A percentile compares a stretch with the other conserved stretches of the same genome.
These are phyloP conservation scores for Cercospora sp. DNA, from an alignment of 2,329 filamentous ascomycete genomes.

Conservation along the genomic window DNA sequence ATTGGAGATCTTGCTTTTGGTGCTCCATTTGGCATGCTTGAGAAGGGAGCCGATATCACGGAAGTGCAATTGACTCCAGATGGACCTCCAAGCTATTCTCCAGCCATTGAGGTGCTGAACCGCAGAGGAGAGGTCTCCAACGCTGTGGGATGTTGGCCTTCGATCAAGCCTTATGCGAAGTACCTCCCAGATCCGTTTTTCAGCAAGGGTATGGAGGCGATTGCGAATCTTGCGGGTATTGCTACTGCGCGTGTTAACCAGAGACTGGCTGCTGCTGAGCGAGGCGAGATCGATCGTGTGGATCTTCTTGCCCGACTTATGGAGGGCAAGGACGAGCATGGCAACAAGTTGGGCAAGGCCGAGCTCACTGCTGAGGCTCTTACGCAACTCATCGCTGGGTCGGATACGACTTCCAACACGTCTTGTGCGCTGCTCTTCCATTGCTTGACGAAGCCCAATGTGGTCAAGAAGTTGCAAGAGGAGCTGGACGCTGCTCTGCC, in stretches of 20 bases:
- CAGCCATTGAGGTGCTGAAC: constrained; percentile 83
- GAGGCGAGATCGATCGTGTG: constrained; percentile 60
- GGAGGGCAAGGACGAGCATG: constrained; percentile 80
- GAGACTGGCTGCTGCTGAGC: constrained; percentile 65
- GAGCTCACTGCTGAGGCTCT: constrained; percentile 87
- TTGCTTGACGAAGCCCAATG: constrained; percentile 66
- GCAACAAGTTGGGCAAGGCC: constrained; percentile 70
- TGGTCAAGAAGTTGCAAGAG: constrained; percentile 69
- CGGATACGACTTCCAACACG: constrained; percentile 75
- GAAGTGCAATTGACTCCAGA: constrained; percentile 36
- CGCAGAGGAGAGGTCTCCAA: constrained; percentile 79
- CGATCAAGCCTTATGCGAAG: constrained; percentile 74
- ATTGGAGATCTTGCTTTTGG: constrained; percentile 61
- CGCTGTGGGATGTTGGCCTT: constrained; percentile 71
- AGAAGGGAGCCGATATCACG: constrained; percentile 57
- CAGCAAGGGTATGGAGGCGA: constrained; percentile 38
- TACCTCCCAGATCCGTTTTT: constrained; percentile 58
- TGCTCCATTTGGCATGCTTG: constrained; percentile 79
- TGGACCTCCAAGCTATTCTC: constrained; percentile 34
- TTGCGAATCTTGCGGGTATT: constrained; percentile 81
- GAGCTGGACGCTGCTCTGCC: constrained; percentile 74
- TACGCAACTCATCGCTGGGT: constrained; percentile 81
- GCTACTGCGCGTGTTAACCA: constrained; percentile 78
- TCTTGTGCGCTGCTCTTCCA: constrained; percentile 82
- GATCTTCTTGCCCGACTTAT: constrained; percentile 82